Evolutionary conservation across 2,329 filamentous ascomycete species (phyloP), one percentile per base, ranked within the genome.

Genomic region (Aspergillus calidoustus): DNA sequence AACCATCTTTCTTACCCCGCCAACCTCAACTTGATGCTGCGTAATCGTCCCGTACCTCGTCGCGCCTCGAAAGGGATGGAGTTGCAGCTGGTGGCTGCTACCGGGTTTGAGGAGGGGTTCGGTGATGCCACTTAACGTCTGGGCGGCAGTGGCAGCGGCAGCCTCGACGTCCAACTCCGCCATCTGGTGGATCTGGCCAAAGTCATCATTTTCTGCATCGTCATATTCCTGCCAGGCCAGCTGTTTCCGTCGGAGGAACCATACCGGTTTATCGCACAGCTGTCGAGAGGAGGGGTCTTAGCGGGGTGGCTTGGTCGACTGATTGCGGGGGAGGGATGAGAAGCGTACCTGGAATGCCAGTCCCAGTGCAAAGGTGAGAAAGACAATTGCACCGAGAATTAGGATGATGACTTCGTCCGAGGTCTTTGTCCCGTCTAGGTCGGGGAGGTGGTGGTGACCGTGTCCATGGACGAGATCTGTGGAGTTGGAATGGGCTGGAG

Each of bases 1-100:
- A 25, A 62, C 60, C n/a, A 46, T 34, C 25, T 59, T 62, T 28
- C 41, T 41, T 0, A 53, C 34, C 1, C 60, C 60, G 17, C 52
- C 47, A 1, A 56, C 19, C 7, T 52, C 44, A 7, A 52, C 23
- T 4, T 28, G 19, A 17, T 62, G 46, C 47, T 59, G 31, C 3
- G 46, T 46, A n/a, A 62, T 55, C 6, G 25, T 28, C 9, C 60
- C 60, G 17, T 47, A 57, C 1, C 60, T 51, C 23, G 60, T 41
- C 7, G 30, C 25, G 46, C 53, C 56, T 56, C 55, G 13, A 7
- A 4, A 28, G 4, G 25, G 25, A 7, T 28, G 25, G 25, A 28
- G 4, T 7, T 28, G 25, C 1, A 41, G 34, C 15, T 15, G 34
- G 34, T 38, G 31, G 31, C 31, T 9, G 31, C 31, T 9, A 11